Percentiles rank a stretch among this genome's conserved stretches.
These are phyloP conservation scores for Curvularia lunata DNA, from an alignment of 2,329 filamentous ascomycete genomes.

Conservation along the genomic window DNA sequence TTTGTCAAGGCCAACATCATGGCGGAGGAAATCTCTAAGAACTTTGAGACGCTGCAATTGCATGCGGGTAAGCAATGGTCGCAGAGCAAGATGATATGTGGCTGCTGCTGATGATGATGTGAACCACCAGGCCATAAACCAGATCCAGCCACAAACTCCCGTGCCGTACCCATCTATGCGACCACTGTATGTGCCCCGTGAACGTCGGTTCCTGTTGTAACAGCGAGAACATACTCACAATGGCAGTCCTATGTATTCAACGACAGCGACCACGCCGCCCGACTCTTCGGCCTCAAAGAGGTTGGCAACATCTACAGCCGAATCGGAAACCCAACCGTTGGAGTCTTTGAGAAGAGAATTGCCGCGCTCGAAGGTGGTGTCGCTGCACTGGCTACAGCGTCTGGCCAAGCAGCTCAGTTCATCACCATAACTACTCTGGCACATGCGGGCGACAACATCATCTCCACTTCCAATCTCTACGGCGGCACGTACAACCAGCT, in stretches of 20 bases:
- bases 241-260: constrained; percentile 85
- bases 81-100: background rate
- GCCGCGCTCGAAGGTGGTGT: constrained; percentile 94
- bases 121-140: constrained; percentile 69
- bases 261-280: constrained; percentile 92
- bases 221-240: constrained; percentile 16
- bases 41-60: constrained; percentile 60
- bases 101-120: constrained; percentile 11
- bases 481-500: constrained; percentile 97
- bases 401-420: constrained; percentile 91
- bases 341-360: constrained; percentile 95
- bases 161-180: constrained; percentile 95
- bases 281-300: constrained; percentile 95
- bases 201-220: background rate
- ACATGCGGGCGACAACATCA: constrained; percentile 87
- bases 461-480: constrained; percentile 85
- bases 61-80: constrained; percentile 52
- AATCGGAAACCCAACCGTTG: constrained; percentile 80
- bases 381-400: constrained; percentile 82
- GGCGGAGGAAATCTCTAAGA: constrained; percentile 51
- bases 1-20: constrained; percentile 21
- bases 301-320: constrained; percentile 98
- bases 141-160: constrained; percentile 81
- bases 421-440: constrained; percentile 87
- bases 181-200: constrained; percentile 65